Conservation (phyloP, 1,139 yeast genomes). For the Meyerozyma elateridarum region DNA sequence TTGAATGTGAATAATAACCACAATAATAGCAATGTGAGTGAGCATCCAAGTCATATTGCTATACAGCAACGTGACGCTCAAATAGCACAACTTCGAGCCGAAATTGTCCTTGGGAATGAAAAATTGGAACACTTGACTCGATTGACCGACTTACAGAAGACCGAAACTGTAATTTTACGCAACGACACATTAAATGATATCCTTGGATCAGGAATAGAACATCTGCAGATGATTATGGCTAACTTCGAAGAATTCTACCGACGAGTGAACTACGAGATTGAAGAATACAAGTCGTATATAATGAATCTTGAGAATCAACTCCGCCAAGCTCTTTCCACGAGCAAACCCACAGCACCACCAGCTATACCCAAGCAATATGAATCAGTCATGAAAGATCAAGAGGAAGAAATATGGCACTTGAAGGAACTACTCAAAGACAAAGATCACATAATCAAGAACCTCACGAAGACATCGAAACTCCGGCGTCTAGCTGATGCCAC, state of each 20-base stretch:
- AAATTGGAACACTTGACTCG: conserved; percentile 66
- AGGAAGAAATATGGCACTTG: conserved; percentile 65
- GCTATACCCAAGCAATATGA: conserved; percentile 14
- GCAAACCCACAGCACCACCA: conserved; percentile 5
- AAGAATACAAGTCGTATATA: conserved; percentile 62
- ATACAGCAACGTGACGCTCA: conserved; percentile 6
- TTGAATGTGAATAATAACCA: conserved; percentile 6
- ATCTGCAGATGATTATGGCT: conserved; percentile 38
- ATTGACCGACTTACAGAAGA: conserved; percentile 52
- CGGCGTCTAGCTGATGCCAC: conserved; percentile 42
- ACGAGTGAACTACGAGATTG: conserved; percentile 45
- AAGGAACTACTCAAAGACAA: conserved; percentile 59
- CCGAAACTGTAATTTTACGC: conserved; percentile 50
- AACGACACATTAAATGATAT: conserved; percentile 54
- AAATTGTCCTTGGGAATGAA: conserved; percentile 57
- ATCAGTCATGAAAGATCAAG: conserved; percentile 49
- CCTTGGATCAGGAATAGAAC: conserved; percentile 32
- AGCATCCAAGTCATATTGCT: conserved; percentile 5
- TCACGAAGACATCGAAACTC: conserved; percentile 55
- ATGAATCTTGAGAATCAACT: conserved; percentile 58
- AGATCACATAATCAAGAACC: conserved; percentile 73
- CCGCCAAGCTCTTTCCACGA: conserved; percentile 15
- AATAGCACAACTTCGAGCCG: conserved; percentile 50
- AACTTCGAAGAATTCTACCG: conserved; percentile 45
- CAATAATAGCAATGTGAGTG: conserved; percentile 7